phyloP scores from a whole-genome alignment of 2,329 filamentous ascomycete genomes.

The Hypoxylon sp. region DNA sequence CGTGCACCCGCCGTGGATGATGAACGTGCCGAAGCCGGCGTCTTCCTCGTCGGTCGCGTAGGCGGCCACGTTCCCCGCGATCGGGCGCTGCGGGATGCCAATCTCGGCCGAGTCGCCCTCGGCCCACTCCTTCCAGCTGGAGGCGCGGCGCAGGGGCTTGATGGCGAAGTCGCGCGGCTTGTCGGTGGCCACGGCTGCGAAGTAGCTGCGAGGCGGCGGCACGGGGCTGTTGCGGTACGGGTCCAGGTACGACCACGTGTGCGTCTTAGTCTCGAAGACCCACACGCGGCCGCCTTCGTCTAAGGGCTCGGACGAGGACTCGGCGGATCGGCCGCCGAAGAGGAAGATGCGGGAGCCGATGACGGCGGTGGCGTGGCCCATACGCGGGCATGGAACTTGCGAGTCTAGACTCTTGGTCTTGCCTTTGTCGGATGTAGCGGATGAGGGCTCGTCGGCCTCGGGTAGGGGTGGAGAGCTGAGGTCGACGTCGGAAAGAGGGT shows the following conservation, averaged over 20 bases:
- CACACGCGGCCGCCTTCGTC: slow-evolving; percentile 83
- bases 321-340: slow-evolving; percentile 79
- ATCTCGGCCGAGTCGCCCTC: slow-evolving; percentile 68
- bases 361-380: slow-evolving; percentile 79
- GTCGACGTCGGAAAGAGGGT: slow-evolving; percentile 60
- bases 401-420: slow-evolving; percentile 60
- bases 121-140: slow-evolving; percentile 70
- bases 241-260: slow-evolving; percentile 75
- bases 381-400: slow-evolving; percentile 74
- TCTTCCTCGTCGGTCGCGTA: slow-evolving; percentile 72
- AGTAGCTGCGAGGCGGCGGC: slow-evolving; percentile 79
- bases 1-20: slow-evolving; percentile 83
- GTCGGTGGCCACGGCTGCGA: slow-evolving; percentile 71
- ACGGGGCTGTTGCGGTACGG: slow-evolving; percentile 66
- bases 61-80: slow-evolving; percentile 70
- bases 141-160: slow-evolving; percentile 55
- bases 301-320: slow-evolving; percentile 72
- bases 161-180: slow-evolving; percentile 68
- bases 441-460: slow-evolving; percentile 28
- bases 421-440: slow-evolving; percentile 47
- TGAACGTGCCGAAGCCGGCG: slow-evolving; percentile 76
- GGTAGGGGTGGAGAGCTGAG: slow-evolving; percentile 55
- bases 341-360: slow-evolving; percentile 81
- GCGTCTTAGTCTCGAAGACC: slow-evolving; percentile 77
- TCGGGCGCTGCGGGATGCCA: slow-evolving; percentile 72